phyloP scores from a whole-genome alignment of 495 filamentous ascomycete species.

The Cudoniella acicularis region DNA sequence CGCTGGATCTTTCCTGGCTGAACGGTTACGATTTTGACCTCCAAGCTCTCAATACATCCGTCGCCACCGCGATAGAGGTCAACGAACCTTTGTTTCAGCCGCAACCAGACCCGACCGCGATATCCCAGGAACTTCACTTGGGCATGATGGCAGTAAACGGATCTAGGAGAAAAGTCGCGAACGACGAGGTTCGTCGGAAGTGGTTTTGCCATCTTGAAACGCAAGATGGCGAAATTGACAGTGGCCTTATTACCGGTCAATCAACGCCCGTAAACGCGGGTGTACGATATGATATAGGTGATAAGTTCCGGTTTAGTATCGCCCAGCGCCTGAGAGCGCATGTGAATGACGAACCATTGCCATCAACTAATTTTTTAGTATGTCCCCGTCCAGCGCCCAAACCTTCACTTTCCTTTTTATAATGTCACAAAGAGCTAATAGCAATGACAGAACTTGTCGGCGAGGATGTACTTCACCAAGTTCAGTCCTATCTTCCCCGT shows the following conservation, averaged over 20 bases:
- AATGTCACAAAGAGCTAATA: too few relatives aligned
- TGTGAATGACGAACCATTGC: neutral
- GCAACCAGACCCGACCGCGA: neutral
- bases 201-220: too few relatives aligned
- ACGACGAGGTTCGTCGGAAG: too few relatives aligned
- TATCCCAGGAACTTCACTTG: neutral
- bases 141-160: neutral
- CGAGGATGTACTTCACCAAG: constrained; percentile 30
- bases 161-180: too few relatives aligned
- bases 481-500: constrained; percentile 32
- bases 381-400: neutral
- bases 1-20: neutral
- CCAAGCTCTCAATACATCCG: neutral
- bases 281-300: neutral
- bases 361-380: neutral
- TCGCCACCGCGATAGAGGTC: neutral
- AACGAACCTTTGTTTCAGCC: neutral
- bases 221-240: too few relatives aligned
- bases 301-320: neutral
- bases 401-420: neutral
- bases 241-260: too few relatives aligned
- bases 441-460: constrained; percentile 19
- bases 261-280: too few relatives aligned
- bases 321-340: neutral
- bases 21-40: neutral